Percentiles rank a stretch among this genome's conserved stretches.
phyloP scores from a whole-genome alignment of 2,329 filamentous ascomycete species.

The Tolypocladium tropicale region DNA sequence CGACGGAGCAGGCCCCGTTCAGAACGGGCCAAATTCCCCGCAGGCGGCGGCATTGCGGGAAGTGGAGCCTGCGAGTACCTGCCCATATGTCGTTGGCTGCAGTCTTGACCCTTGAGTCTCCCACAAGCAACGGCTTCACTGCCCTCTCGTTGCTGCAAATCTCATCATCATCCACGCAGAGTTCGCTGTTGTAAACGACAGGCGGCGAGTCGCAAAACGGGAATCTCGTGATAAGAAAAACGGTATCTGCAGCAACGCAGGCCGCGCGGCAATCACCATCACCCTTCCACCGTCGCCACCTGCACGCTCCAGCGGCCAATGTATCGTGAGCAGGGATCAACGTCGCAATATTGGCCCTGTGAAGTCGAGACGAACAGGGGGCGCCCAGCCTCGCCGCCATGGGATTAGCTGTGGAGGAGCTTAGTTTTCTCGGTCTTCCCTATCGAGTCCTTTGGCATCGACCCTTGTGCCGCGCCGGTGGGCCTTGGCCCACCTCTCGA shows the following conservation, averaged over 20 bases:
- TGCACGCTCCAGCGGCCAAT: background rate
- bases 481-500: background rate
- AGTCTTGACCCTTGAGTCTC: too few species aligned
- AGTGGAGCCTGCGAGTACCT: too few species aligned
- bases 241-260: background rate
- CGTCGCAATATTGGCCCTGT: background rate
- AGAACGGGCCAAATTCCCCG: background rate
- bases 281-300: background rate
- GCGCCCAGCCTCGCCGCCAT: background rate
- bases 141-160: background rate
- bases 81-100: too few species aligned
- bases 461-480: background rate
- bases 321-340: background rate
- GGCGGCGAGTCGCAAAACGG: background rate
- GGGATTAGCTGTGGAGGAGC: background rate
- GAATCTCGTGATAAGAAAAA: too few species aligned
- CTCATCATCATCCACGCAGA: background rate
- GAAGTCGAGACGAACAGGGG: background rate
- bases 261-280: background rate
- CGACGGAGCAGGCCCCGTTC: too few species aligned
- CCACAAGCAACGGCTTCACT: too few species aligned
- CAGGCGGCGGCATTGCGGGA: background rate
- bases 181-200: background rate
- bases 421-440: background rate
- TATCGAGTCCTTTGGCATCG: background rate